A percentile compares a stretch with the other conserved stretches of the same genome.
Conservation (phyloP, 2,329 filamentous ascomycete species). For the Clonostachys rhizophaga region DNA sequence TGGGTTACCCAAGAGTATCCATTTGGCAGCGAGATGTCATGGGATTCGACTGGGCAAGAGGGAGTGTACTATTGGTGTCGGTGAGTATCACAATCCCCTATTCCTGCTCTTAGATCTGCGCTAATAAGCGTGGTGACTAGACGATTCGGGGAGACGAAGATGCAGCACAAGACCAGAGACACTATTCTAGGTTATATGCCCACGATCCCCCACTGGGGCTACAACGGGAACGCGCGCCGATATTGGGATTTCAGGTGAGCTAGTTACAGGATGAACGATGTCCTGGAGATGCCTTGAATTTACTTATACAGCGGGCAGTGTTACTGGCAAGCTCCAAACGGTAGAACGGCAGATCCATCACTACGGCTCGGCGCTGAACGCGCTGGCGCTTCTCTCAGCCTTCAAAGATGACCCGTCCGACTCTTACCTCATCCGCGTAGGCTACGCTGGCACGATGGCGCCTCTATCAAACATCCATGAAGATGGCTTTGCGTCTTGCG, state of each 20-base stretch:
- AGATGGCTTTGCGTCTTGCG: slow-evolving; percentile 47
- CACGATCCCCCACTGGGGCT: slow-evolving; percentile 56
- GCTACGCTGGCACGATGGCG: slow-evolving; percentile 48
- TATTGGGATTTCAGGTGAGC: slow-evolving; percentile 56
- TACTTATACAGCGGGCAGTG: slow-evolving; percentile 13
- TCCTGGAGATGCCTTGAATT: background rate
- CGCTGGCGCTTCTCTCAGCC: slow-evolving; percentile 44
- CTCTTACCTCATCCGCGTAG: slow-evolving; percentile 45
- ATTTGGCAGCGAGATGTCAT: slow-evolving; percentile 57
- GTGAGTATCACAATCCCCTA: slow-evolving; percentile 14
- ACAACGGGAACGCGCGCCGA: slow-evolving; percentile 54
- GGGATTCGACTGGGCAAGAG: slow-evolving; percentile 59
- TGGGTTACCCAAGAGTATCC: slow-evolving; percentile 48
- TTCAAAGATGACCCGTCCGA: slow-evolving; percentile 41
- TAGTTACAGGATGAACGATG: background rate
- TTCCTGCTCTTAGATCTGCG: background rate
- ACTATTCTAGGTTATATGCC: slow-evolving; percentile 53
- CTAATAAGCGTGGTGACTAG: slow-evolving; percentile 9
- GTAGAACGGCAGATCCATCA: slow-evolving; percentile 48
- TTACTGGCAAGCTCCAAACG: slow-evolving; percentile 32
- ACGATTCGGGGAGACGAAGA: slow-evolving; percentile 42
- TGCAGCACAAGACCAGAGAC: slow-evolving; percentile 42
- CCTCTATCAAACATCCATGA: slow-evolving; percentile 50
- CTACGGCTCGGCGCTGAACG: slow-evolving; percentile 55
- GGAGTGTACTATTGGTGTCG: slow-evolving; percentile 56